These are phyloP conservation scores for Colletotrichum sp. DNA, from an alignment of 2,329 filamentous ascomycete genomes.

Conservation along the genomic window DNA sequence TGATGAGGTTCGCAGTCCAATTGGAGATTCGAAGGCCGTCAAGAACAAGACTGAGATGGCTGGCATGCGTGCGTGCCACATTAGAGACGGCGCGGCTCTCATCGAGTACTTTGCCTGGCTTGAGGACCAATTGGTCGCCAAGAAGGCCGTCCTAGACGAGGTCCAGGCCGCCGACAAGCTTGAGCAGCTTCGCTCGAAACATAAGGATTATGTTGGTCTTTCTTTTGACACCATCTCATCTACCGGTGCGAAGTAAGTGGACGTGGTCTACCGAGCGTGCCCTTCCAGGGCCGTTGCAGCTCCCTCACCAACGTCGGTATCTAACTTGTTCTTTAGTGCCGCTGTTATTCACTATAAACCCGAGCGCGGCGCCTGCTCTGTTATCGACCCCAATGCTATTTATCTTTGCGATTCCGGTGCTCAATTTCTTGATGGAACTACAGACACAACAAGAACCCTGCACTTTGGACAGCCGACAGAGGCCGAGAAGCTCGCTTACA, in stretches of 20 bases:
- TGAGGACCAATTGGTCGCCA: constrained; percentile 81
- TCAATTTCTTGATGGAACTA: constrained; percentile 96
- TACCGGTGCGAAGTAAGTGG: constrained; percentile 74
- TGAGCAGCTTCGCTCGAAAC: constrained; percentile 72
- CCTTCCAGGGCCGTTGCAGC: not conserved
- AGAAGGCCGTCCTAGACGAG: constrained; percentile 80
- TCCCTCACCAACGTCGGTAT: not conserved
- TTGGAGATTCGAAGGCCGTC: constrained; percentile 90
- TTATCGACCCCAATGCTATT: constrained; percentile 82
- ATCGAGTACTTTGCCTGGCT: constrained; percentile 97
- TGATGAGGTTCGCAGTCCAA: constrained; percentile 85
- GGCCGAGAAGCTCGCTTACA: constrained; percentile 89
- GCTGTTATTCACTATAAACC: constrained; percentile 97
- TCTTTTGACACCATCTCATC: constrained; percentile 97
- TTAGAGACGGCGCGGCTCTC: constrained; percentile 89
- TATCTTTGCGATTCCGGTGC: constrained; percentile 97
- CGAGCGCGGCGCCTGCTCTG: constrained; percentile 79
- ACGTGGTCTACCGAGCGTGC: not conserved
- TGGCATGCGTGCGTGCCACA: constrained; percentile 93
- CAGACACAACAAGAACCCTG: constrained; percentile 90
- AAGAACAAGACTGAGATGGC: constrained; percentile 91
- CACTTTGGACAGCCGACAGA: constrained; percentile 88
- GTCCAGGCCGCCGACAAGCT: constrained; percentile 92
- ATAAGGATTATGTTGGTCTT: constrained; percentile 82
- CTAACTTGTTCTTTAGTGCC: constrained; percentile 56